Evolutionary conservation across 106 monocot species (phyloP).

Genomic region (Dioscorea dumetorum): DNA sequence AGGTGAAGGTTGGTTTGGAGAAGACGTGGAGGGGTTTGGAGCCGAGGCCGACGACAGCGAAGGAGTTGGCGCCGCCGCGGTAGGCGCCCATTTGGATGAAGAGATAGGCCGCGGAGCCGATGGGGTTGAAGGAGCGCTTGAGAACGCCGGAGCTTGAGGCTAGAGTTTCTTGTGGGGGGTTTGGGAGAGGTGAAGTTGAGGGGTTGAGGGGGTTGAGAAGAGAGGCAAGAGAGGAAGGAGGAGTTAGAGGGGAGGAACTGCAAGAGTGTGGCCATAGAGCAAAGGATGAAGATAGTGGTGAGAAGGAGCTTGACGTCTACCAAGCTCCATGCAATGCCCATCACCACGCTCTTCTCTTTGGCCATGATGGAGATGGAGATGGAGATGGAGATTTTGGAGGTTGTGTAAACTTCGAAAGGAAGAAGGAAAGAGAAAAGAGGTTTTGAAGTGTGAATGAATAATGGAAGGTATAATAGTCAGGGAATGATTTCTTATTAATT

Average conservation of each 20-base stretch:
- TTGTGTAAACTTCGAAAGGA: background rate
- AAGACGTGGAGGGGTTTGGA: slow-evolving; percentile 76
- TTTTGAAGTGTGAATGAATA: background rate
- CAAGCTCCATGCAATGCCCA: slow-evolving; percentile 33
- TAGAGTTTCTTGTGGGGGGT: background rate
- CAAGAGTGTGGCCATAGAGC: slow-evolving; percentile 13
- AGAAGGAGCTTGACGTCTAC: slow-evolving; percentile 50
- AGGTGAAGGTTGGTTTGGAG: slow-evolving; percentile 44
- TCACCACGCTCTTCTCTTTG: slow-evolving; percentile 13
- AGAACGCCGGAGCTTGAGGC: background rate
- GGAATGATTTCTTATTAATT: no score
- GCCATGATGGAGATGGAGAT: background rate
- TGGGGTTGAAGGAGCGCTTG: slow-evolving; percentile 39
- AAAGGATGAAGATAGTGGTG: slow-evolving; percentile 28
- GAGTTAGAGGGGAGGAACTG: slow-evolving; percentile 14
- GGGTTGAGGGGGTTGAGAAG: background rate
- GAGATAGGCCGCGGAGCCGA: slow-evolving; percentile 67
- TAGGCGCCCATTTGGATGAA: slow-evolving; percentile 82
- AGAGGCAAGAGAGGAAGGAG: slow-evolving; percentile 7
- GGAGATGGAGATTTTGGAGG: background rate
- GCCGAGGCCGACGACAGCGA: slow-evolving; percentile 65
- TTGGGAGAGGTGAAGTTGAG: background rate
- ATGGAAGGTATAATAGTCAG: background rate
- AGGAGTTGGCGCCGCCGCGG: slow-evolving; percentile 55
- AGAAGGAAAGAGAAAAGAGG: background rate